These are phyloP conservation scores for Eucalyptus sideroxylon DNA, from an alignment of 345 rosid genomes.

Conservation along the genomic window DNA sequence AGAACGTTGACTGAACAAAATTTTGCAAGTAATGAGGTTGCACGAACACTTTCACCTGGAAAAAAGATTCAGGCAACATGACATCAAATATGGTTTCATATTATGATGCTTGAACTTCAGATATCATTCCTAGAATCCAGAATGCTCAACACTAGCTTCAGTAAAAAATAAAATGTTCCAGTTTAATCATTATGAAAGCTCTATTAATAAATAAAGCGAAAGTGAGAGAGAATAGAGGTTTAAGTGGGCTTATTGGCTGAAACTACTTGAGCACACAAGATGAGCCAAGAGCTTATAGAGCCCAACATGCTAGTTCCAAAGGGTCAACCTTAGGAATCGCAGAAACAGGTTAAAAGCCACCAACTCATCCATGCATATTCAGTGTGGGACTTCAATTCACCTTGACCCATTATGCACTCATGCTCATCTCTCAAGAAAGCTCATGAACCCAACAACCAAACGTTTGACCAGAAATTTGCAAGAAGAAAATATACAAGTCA, in stretches of 20 bases:
- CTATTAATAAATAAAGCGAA: background rate
- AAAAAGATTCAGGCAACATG: background rate
- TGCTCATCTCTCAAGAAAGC: background rate
- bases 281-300: background rate
- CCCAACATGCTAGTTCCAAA: background rate
- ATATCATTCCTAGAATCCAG: background rate
- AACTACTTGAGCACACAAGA: background rate
- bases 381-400: background rate
- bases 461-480: background rate
- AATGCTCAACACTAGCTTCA: background rate
- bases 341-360: background rate
- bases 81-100: background rate
- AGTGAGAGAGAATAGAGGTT: background rate
- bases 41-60: background rate
- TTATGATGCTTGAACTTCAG: background rate
- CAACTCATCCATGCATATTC: background rate
- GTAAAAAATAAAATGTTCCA: background rate
- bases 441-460: background rate
- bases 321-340: background rate
- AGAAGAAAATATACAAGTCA: background rate
- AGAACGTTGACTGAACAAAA: slow-evolving; percentile 84
- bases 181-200: background rate
- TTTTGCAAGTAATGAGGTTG: slow-evolving; percentile 81
- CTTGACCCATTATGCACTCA: background rate
- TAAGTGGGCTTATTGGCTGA: background rate